Evolutionary conservation across 225 moss, liverwort and hornwort genomes (phyloP).

Genomic region (Sphagnum contortum): DNA sequence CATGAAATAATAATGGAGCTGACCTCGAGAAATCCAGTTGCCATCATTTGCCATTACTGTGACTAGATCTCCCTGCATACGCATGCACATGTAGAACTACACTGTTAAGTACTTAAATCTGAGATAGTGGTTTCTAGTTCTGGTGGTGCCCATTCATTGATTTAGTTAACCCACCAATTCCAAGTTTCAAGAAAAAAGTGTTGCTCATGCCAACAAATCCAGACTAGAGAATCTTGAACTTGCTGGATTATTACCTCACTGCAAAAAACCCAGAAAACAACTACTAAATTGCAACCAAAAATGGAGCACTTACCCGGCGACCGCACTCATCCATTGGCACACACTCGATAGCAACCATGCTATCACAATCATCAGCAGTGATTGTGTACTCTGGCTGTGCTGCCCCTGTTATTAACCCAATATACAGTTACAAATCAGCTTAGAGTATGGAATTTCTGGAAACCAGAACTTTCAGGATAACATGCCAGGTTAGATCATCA

Average conservation of each 20-base stretch:
- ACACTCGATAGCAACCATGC: slow-evolving; percentile 96
- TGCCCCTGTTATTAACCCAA: slow-evolving; percentile 38
- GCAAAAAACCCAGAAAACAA: no score
- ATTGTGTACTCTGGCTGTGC: slow-evolving; percentile 97
- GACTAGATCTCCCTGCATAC: slow-evolving; percentile 80
- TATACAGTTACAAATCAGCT: no score
- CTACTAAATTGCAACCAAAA: no score
- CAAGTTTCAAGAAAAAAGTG: neutral
- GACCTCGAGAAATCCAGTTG: slow-evolving; percentile 86
- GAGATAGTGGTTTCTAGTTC: no score
- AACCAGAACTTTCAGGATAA: no score
- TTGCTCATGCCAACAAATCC: no score
- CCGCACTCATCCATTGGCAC: slow-evolving; percentile 97
- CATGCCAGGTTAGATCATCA: no score
- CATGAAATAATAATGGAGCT: neutral
- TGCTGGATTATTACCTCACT: no score
- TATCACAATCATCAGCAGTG: slow-evolving; percentile 94
- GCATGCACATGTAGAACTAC: neutral
- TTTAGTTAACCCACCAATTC: neutral
- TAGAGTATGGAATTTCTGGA: no score
- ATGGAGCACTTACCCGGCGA: slow-evolving; percentile 51
- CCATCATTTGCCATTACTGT: slow-evolving; percentile 89
- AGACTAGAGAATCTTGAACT: no score
- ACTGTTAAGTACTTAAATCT: no score
- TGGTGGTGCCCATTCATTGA: no score